Evolutionary conservation across 2,329 filamentous ascomycete genomes (phyloP).

Genomic region (Neoascochyta sp.): DNA sequence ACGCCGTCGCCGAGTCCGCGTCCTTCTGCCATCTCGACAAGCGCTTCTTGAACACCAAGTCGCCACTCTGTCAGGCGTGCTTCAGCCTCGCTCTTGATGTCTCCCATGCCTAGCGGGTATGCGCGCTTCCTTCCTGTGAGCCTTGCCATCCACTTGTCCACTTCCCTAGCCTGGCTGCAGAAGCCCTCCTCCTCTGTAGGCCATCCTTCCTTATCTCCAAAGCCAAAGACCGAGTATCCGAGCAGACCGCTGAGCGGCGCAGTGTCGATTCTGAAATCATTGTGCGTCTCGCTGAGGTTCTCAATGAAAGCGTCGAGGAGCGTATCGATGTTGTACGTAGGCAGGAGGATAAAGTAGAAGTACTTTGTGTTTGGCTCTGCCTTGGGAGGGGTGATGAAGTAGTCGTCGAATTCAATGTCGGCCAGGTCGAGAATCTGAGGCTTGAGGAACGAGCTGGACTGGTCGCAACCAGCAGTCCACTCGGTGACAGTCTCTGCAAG

Average conservation of each 20-base stretch:
- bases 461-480: slow-evolving; percentile 34
- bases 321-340: slow-evolving; percentile 93
- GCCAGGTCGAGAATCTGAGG: slow-evolving; percentile 73
- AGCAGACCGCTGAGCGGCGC: slow-evolving; percentile 71
- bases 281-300: slow-evolving; percentile 85
- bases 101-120: slow-evolving; percentile 83
- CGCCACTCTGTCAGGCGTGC: slow-evolving; percentile 73
- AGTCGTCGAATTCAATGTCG: slow-evolving; percentile 88
- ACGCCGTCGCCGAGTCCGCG: slow-evolving; percentile 63
- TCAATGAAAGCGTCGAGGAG: slow-evolving; percentile 83
- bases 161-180: slow-evolving; percentile 84
- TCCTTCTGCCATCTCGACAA: slow-evolving; percentile 56
- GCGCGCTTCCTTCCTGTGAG: slow-evolving; percentile 81
- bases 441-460: slow-evolving; percentile 45
- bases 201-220: slow-evolving; percentile 90
- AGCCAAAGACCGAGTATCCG: slow-evolving; percentile 90
- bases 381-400: slow-evolving; percentile 75
- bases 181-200: slow-evolving; percentile 86
- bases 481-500: slow-evolving; percentile 57
- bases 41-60: slow-evolving; percentile 66
- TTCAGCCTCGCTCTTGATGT: slow-evolving; percentile 71
- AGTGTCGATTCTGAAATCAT: slow-evolving; percentile 95
- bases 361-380: slow-evolving; percentile 53
- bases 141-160: slow-evolving; percentile 97
- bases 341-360: slow-evolving; percentile 81